Conservation (phyloP, 805 yeast species). For the Peterozyma xylosa region DNA sequence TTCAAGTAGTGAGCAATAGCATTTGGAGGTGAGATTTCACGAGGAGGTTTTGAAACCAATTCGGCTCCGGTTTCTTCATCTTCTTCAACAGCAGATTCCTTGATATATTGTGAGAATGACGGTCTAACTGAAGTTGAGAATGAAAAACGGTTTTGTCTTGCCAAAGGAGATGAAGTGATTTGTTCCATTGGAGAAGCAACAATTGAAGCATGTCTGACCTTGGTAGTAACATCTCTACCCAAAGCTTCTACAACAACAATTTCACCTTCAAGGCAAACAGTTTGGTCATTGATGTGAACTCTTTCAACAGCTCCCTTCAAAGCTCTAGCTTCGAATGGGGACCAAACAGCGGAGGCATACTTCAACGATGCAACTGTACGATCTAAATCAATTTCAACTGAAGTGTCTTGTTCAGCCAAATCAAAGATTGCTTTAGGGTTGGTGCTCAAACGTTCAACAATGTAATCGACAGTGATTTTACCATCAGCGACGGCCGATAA, state of each 20-base stretch:
- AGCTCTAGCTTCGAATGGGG: conserved; percentile 45
- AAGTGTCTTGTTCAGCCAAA: conserved; percentile 71
- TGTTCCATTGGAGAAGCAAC: conserved; percentile 18
- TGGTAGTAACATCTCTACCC: conserved; percentile 50
- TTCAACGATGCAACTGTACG: conserved; percentile 41
- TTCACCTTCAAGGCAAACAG: conserved; percentile 80
- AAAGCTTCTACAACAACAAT: conserved; percentile 50
- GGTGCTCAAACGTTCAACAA: conserved; percentile 65
- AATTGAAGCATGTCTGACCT: conserved; percentile 34
- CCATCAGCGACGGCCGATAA: conserved; percentile 73
- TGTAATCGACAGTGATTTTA: conserved; percentile 63
- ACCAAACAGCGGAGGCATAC: conserved; percentile 34
- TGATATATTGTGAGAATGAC: conserved; percentile 22
- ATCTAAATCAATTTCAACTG: conserved; percentile 79
- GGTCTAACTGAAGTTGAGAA: conserved; percentile 34
- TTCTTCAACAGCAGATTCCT: conserved; percentile 25
- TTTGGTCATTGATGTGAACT: conserved; percentile 69
- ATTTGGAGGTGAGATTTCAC: conserved; percentile 68
- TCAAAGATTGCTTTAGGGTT: conserved; percentile 80
- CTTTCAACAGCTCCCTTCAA: conserved; percentile 84
- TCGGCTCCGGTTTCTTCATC: conserved; percentile 53
- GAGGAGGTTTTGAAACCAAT: conserved; percentile 68
- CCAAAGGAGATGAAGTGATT: conserved; percentile 22
- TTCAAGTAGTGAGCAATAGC: conserved; percentile 74
- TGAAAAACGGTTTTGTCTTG: conserved; percentile 38